Base-by-base conservation (phyloP, 2,329 filamentous ascomycete genomes). In the Colletotrichum sp. region DNA sequence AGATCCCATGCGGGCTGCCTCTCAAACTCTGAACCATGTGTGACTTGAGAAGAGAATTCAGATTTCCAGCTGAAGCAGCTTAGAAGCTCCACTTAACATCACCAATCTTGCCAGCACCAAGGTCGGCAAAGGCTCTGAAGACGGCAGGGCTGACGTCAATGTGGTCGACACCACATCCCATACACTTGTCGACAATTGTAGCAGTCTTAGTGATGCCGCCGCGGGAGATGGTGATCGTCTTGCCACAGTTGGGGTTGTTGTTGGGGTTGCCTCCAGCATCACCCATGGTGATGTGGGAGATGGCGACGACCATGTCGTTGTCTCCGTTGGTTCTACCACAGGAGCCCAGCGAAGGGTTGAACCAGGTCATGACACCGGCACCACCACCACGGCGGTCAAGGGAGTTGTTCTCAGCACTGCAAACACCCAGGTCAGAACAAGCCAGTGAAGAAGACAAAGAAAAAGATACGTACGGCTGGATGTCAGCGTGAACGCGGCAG, bases 211-310 rank as follows among this genome's bases (percentile, higher is more conserved):
- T 28, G 13, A 55, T 60, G 34, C 76, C 77, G 6, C 64, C 57
- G 7, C 39, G 39, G 15, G 18, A 16, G 34, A 76, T 71, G 9
- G 16, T 30, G 18, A 76, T 66, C 1, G 9, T 60, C 5, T 68
- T 66, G 34, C 59, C 60, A 21, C 77, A 78, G 13, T 76, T 65
- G 3, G 75, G 55, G n/a, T 78, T 77, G 60, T 66, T 21, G 62
- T 78, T 78, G 30, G 75, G 76, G 21, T 57, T 62, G 9, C 28
- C 10, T 13, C 30, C 59, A n/a, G 57, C 57, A 21, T 59, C 15
- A 15, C 71, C 76, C 77, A 78, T 72, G 68, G 77, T 78, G 13
- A 71, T 21, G 16, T 77, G 64, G 5, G 77, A 78, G 13, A 77
- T 65, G 3, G 77, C 77, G 9, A 78, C 67, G 3, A 77, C 66